Evolutionary conservation across 1,139 yeast genomes (phyloP), one percentile per base, ranked within the genome.

Genomic region (Candida tetrigidarum): DNA sequence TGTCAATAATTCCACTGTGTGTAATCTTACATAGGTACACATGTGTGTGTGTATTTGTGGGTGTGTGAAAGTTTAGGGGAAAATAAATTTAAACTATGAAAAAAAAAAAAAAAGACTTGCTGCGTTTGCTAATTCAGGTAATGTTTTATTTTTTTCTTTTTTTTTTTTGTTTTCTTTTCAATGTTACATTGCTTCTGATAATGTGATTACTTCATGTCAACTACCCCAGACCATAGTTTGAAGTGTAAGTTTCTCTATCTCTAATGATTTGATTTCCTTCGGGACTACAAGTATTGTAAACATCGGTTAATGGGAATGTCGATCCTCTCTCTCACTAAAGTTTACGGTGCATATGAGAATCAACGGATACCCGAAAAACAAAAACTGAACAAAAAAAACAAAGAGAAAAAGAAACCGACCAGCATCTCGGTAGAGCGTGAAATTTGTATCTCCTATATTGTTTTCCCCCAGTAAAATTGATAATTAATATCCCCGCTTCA

Each of bases 61-160:
- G 15, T 27, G 30, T 27, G 30, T 27, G 14, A 12, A n/a, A 12
- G 4, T 27, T 11, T 10, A 12, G 14, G 3, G 10, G 32, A n/a
- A 16, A 5, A 14, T 9, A 10, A 5, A 6, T 12, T 25, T 12
- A 12, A 19, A 9, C 5, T 18, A 19, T 18, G 15, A 19, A 19
- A 19, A 32, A 32, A 10, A 11, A 3, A 8, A 18, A 32, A 32
- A 19, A n/a, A 11, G 11, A 32, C 18, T 11, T 32, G 36, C 25
- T 19, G 25, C 9, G 25, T 32, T 39, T 33, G 23, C 38, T 39
- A 8, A 15, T 32, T 39, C 16, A 5, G 30, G 42, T 39, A 39
- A 39, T 38, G 28, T 18, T 28, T n/a, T n/a, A n/a, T n/a, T n/a
- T n/a, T n/a, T n/a, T n/a, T n/a, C n/a, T n/a, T n/a, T n/a, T n/a